Evolutionary conservation across 1,139 yeast genomes (phyloP), one percentile per base, ranked within the genome.

Genomic region (Diutina siamensis): DNA sequence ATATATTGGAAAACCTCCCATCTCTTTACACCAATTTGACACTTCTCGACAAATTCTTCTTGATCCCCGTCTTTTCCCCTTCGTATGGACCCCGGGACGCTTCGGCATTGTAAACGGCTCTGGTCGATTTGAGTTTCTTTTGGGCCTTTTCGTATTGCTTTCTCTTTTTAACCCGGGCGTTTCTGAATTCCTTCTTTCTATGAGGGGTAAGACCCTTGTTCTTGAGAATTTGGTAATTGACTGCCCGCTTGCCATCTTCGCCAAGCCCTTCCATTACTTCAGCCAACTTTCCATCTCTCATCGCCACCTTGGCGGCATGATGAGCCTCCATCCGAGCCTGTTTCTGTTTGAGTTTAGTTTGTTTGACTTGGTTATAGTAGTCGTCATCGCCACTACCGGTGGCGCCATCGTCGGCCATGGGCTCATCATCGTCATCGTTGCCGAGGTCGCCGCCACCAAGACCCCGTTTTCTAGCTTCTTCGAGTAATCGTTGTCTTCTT

Each of bases 1-100:
- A n/a, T n/a, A n/a, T n/a, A n/a, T n/a, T n/a, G n/a, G n/a, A n/a
- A n/a, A 25, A 25, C 10, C 28, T 7, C 28, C 28, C 28, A 25
- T 5, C n/a, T 21, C 17, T 10, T 35, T 38, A 51, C 13, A 61
- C 71, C 63, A 89, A 81, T 63, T 83, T 86, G 59, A 86, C 89
- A 56, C 95, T 82, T 63, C 88, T 80, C 33, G 95, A 76, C 50
- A 92, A 62, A 51, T 88, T 87, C 77, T 92, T 89, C 73, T 88
- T 88, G 63, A 92, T 92, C 84, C 98, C 98, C 21, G 97, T 89
- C 70, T 78, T 75, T 64, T 92, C 98, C 65, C 98, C 98, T 53
- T 76, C 83, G 64, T 94, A 92, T 2, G 95, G 82, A 46, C 96
- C 88, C 51, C 76, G 72, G 55, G 80, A 85, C 40, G 55, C 57